Base-by-base conservation (phyloP, 2,329 filamentous ascomycete genomes). In the Cercospora sojina region DNA sequence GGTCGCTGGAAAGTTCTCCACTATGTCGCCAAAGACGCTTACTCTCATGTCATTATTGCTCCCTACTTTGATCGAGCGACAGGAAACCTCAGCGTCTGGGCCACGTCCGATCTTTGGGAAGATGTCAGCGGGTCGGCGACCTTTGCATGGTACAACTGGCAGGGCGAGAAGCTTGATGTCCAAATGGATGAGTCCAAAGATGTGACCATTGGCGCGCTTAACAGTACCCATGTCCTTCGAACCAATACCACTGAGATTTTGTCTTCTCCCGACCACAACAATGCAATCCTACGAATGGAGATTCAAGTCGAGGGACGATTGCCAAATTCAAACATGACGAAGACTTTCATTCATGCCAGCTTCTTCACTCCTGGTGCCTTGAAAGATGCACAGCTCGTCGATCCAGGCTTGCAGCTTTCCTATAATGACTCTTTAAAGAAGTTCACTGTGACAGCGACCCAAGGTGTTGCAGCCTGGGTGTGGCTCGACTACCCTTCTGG, bases 1-100 rank as follows among this genome's bases (percentile, higher is more conserved):
- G 86, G 86, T 0, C 79, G 87, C 0, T 88, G 86, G 86, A 89
- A 89, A 73, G 81, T 87, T 0, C 75, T 89, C 18, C 86, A 88
- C 66, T 86, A 88, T 64, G 78, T 82, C 1, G 83, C 84, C 2
- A 84, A 83, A 65, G 85, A 88, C 64, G 83, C 86, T 25, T 89
- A 87, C 70, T 76, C 85, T 60, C 81, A 81, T 1, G 77, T 88
- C n/a, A 86, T 89, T 65, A 80, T 88, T n/a, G 82, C 85, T 1
- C 83, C 86, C 0, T 84, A 85, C 68, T 86, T 80, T 77, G 83
- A 88, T 68, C 75, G 79, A 20, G 80, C 79, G 0, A 84, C 81
- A 0, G 83, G 83, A 0, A 74, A 81, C 20, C 75, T 89, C 16
- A 79, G 82, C 5, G 76, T 87, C 1, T 88, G 85, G 71, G 85